Evolutionary conservation across 345 rosid genomes (phyloP).

Genomic region (Brassica rapa): DNA sequence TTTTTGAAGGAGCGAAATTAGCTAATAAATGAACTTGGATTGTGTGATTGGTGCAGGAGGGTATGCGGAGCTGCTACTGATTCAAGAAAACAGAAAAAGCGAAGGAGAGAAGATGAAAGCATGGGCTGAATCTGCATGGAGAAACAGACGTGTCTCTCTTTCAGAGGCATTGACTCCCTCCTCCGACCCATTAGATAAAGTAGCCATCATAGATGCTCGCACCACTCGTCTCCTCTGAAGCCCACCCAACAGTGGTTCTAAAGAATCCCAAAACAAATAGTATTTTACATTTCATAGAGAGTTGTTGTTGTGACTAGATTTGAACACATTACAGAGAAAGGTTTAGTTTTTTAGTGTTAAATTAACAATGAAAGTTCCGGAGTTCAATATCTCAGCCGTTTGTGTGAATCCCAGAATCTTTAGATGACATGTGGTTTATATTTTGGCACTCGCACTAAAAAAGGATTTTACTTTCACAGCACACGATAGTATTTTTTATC

Average conservation of each 20-base stretch:
- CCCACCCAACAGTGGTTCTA: not conserved
- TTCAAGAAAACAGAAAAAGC: conserved; percentile 67
- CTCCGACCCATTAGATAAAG: conserved; percentile 46
- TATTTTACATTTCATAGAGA: not conserved
- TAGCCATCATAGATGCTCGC: conserved; percentile 67
- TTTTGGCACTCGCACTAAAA: too few species aligned
- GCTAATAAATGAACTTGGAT: not conserved
- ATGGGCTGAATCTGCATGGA: conserved; percentile 83
- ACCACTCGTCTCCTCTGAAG: conserved; percentile 45
- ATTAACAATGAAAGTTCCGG: too few species aligned
- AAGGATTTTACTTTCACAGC: too few species aligned
- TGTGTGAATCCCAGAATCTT: too few species aligned
- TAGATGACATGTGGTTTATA: too few species aligned
- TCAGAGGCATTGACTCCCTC: conserved; percentile 55
- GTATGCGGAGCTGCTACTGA: conserved; percentile 68
- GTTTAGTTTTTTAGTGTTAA: too few species aligned
- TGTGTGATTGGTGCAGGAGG: conserved; percentile 52
- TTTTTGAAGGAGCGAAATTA: too few species aligned
- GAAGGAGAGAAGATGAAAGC: conserved; percentile 87
- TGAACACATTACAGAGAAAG: too few species aligned
- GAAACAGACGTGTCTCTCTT: conserved; percentile 61
- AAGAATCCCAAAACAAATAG: not conserved
- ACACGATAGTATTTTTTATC: not conserved
- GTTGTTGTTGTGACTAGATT: too few species aligned
- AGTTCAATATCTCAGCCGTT: too few species aligned